Percentiles rank a stretch among this genome's conserved stretches.
phyloP scores from a whole-genome alignment of 176 grass and related monocot species.

The Eleusine indica region DNA sequence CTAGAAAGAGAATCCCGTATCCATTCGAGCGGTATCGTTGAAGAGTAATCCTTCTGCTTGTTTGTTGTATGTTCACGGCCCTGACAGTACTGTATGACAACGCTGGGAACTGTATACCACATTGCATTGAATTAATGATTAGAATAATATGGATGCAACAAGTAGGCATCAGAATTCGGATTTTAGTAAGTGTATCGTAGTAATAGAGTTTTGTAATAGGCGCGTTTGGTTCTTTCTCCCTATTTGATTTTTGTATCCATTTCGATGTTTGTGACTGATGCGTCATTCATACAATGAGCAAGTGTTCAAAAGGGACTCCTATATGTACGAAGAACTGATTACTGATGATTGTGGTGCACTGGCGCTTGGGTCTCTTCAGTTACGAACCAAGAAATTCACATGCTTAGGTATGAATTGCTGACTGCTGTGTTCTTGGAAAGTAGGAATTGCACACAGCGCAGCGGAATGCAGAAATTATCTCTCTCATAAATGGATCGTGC shows the following conservation, averaged over 20 bases:
- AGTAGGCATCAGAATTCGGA: background rate
- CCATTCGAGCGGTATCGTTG: background rate
- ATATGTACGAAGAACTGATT: background rate
- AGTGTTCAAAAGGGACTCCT: background rate
- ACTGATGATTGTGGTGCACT: background rate
- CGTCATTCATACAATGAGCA: background rate
- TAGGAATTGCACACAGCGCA: background rate
- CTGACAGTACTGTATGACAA: background rate
- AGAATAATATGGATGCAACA: background rate
- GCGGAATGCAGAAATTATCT: no score
- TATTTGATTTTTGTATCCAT: background rate
- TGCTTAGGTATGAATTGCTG: background rate
- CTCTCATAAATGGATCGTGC: no score
- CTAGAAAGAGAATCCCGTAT: background rate
- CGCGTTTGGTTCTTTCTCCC: background rate
- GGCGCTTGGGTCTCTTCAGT: background rate
- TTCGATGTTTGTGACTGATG: background rate
- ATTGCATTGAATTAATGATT: background rate
- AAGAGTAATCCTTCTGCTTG: background rate
- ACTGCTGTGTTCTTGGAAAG: background rate
- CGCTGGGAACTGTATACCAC: background rate
- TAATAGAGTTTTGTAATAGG: background rate
- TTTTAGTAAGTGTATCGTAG: conserved; percentile 16
- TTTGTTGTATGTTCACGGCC: background rate
- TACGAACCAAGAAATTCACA: no score